phyloP scores from a whole-genome alignment of 2,329 filamentous ascomycete species.

The Fusarium sp. region DNA sequence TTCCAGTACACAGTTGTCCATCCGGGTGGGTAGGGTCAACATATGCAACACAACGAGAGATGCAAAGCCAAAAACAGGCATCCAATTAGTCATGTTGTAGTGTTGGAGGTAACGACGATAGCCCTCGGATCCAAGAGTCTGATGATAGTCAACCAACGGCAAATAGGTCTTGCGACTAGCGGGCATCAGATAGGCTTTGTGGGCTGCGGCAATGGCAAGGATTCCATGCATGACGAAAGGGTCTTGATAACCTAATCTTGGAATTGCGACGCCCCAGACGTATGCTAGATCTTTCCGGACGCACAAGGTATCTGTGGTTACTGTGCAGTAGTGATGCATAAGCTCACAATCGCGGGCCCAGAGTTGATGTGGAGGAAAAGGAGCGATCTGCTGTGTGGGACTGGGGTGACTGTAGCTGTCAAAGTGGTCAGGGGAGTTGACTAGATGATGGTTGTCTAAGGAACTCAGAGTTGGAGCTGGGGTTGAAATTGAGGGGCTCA shows the following conservation, averaged over 20 bases:
- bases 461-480: slow-evolving; percentile 6
- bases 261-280: slow-evolving; percentile 45
- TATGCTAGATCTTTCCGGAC: slow-evolving; percentile 40
- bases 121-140: slow-evolving; percentile 47
- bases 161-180: slow-evolving; percentile 41
- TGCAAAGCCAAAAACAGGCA: slow-evolving; percentile 56
- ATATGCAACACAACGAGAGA: slow-evolving; percentile 52
- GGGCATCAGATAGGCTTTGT: slow-evolving; percentile 49
- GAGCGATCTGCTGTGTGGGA: slow-evolving; percentile 38
- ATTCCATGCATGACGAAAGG: slow-evolving; percentile 49
- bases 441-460: not conserved
- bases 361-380: slow-evolving; percentile 41
- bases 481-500: slow-evolving; percentile 25
- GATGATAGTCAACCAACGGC: slow-evolving; percentile 46
- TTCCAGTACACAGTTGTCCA: slow-evolving; percentile 26
- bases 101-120: slow-evolving; percentile 42
- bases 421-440: slow-evolving; percentile 14
- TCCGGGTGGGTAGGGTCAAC: slow-evolving; percentile 39
- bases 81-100: slow-evolving; percentile 36
- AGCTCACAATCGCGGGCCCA: slow-evolving; percentile 44
- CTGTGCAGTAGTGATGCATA: slow-evolving; percentile 49
- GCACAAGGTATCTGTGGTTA: slow-evolving; percentile 42
- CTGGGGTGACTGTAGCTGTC: slow-evolving; percentile 16
- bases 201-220: slow-evolving; percentile 45
- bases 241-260: slow-evolving; percentile 44